Percentiles rank a stretch among this genome's conserved stretches.
These are phyloP conservation scores for Pouteria campechiana DNA, from an alignment of 179 eudicot species.

Conservation along the genomic window DNA sequence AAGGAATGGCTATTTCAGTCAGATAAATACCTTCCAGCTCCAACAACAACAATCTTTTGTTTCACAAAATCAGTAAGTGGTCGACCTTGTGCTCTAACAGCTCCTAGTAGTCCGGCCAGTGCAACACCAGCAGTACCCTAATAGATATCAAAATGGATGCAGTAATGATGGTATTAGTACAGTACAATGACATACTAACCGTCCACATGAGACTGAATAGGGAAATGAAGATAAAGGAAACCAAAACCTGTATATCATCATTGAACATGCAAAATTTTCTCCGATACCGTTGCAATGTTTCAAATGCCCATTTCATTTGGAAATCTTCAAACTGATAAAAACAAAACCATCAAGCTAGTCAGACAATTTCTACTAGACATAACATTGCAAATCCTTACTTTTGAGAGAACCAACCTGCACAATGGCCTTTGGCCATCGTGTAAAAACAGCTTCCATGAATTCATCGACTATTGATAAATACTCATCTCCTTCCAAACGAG, in stretches of 20 bases:
- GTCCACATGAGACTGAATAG: neutral
- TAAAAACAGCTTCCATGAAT: conserved; percentile 90
- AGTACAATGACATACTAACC: neutral
- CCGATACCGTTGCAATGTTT: conserved; percentile 84
- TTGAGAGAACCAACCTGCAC: conserved; percentile 62
- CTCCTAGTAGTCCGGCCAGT: conserved; percentile 90
- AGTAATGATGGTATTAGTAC: too few relatives aligned
- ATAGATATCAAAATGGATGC: neutral
- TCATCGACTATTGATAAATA: conserved; percentile 83
- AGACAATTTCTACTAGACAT: conserved; percentile 2
- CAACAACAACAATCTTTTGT: conserved; percentile 94
- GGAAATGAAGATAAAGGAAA: neutral
- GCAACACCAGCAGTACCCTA: conserved; percentile 99
- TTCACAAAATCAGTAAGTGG: conserved; percentile 82
- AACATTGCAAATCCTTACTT: neutral
- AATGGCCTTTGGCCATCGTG: conserved; percentile 99
- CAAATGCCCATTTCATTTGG: conserved; percentile 99
- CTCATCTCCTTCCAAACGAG: conserved; percentile 92
- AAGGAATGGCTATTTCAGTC: too few relatives aligned
- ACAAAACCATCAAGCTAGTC: conserved; percentile 6
- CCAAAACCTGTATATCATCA: conserved; percentile 88
- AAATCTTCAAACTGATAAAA: conserved; percentile 89
- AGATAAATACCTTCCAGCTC: conserved; percentile 95
- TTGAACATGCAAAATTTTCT: conserved; percentile 92
- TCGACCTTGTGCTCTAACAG: conserved; percentile 94